A percentile compares a stretch with the other conserved stretches of the same genome.
These are phyloP conservation scores for Xylariaceae sp. DNA, from an alignment of 2,329 filamentous ascomycete species.

Conservation along the genomic window DNA sequence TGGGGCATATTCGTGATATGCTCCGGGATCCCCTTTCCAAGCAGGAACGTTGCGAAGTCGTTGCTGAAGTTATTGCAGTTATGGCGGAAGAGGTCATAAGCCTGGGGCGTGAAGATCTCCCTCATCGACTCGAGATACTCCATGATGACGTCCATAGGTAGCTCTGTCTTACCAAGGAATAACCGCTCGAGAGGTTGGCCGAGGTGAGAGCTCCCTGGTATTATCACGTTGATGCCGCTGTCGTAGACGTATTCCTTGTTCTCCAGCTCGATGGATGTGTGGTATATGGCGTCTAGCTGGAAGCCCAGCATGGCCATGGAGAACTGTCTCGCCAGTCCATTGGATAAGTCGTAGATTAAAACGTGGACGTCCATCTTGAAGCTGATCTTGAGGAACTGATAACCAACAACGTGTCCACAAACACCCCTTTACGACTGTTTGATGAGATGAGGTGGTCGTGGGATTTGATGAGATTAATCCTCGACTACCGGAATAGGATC, in stretches of 20 bases:
- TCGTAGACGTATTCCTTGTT: slow-evolving; percentile 90
- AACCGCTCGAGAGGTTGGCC: slow-evolving; percentile 75
- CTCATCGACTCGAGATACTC: slow-evolving; percentile 84
- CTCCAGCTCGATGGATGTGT: slow-evolving; percentile 81
- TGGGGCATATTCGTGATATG: slow-evolving; percentile 82
- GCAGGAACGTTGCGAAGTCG: slow-evolving; percentile 81
- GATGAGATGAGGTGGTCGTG: background rate
- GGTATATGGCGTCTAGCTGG: slow-evolving; percentile 85
- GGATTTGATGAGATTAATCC: background rate
- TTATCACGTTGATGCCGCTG: slow-evolving; percentile 75
- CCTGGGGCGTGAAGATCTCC: slow-evolving; percentile 73
- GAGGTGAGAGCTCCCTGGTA: slow-evolving; percentile 78
- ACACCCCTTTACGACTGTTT: background rate
- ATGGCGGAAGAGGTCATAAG: slow-evolving; percentile 83
- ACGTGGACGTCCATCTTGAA: slow-evolving; percentile 65
- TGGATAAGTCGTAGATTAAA: slow-evolving; percentile 73
- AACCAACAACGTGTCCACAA: background rate
- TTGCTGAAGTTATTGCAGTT: slow-evolving; percentile 99
- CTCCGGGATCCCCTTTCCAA: slow-evolving; percentile 81
- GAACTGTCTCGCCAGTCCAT: slow-evolving; percentile 52
- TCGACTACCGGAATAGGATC: background rate
- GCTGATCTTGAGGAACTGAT: background rate
- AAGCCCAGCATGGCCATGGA: slow-evolving; percentile 50
- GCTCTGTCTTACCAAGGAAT: slow-evolving; percentile 66
- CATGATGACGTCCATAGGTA: slow-evolving; percentile 74